These are phyloP conservation scores for Cicer bijugum DNA, from an alignment of 306 rosid species.

Conservation along the genomic window DNA sequence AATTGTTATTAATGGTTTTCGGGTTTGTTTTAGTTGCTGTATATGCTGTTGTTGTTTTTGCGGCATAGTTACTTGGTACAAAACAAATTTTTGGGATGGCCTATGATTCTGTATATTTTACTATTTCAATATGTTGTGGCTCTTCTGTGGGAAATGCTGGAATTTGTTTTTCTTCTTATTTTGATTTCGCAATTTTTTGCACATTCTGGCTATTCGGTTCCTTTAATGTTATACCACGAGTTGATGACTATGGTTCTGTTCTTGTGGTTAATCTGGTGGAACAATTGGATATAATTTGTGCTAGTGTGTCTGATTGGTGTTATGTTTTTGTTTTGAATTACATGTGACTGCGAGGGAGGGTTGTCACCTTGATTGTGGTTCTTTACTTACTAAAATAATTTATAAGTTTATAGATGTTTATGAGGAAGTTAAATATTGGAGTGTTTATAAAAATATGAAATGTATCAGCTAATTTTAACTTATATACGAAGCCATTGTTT, in stretches of 20 bases:
- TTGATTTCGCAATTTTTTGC: not conserved
- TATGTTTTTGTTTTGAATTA: slow-evolving; percentile 9
- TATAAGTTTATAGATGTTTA: not conserved
- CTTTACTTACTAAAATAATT: not conserved
- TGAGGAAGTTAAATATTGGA: not conserved
- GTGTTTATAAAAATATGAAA: not conserved
- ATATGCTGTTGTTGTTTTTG: not conserved
- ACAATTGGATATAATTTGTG: not conserved
- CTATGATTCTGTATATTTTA: not conserved
- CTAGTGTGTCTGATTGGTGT: slow-evolving; percentile 17
- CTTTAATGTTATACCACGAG: not conserved
- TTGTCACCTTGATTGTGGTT: not conserved
- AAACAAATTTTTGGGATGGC: not conserved
- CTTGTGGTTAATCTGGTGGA: not conserved
- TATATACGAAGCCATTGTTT: not conserved
- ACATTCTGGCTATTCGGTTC: not conserved
- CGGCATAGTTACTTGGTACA: not conserved
- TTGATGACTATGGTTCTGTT: slow-evolving; percentile 1
- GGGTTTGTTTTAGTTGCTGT: not conserved
- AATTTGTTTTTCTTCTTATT: not conserved
- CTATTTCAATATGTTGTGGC: slow-evolving; percentile 8
- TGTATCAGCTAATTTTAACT: not conserved
- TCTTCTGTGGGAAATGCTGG: not conserved
- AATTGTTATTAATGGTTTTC: not conserved
- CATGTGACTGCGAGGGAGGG: not conserved